phyloP scores from a whole-genome alignment of 768 basidiomycete species.

The Leccinum variicolor region DNA sequence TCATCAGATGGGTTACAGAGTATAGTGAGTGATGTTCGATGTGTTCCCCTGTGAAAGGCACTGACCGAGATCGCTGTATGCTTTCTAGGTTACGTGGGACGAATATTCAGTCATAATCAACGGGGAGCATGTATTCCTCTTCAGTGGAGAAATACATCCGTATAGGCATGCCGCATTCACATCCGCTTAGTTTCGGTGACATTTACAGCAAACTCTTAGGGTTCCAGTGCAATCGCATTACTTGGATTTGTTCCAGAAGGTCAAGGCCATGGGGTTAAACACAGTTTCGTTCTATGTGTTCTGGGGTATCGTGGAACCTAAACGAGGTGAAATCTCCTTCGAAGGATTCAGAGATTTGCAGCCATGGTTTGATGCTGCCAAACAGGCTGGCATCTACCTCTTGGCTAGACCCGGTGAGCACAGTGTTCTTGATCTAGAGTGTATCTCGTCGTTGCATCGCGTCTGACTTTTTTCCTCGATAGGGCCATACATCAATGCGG shows the following conservation, averaged over 20 bases:
- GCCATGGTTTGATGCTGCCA: conserved; percentile 30
- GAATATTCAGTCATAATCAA: conserved; percentile 54
- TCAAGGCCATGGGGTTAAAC: conserved; percentile 42
- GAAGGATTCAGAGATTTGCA: conserved; percentile 41
- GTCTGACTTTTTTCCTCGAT: background rate
- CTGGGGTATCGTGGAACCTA: conserved; percentile 46
- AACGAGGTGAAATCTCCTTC: conserved; percentile 49
- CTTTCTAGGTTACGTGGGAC: conserved; percentile 52
- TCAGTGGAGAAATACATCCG: conserved; percentile 62
- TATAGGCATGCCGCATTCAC: conserved; percentile 36
- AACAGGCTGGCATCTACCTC: conserved; percentile 26
- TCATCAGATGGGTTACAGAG: conserved; percentile 15
- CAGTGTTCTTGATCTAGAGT: background rate
- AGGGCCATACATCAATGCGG: conserved; percentile 30
- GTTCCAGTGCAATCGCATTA: conserved; percentile 36
- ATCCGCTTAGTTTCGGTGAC: background rate
- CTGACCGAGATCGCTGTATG: background rate
- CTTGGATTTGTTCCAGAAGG: conserved; percentile 58
- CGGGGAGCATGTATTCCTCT: conserved; percentile 54
- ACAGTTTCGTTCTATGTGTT: conserved; percentile 55
- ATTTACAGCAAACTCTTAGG: conserved; percentile 5
- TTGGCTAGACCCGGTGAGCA: conserved; percentile 24
- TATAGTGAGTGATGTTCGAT: conserved; percentile 6
- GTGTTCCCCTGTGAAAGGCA: background rate
- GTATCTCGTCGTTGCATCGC: background rate